Conservation (phyloP, 306 rosid genomes). For the Trifolium fragiferum region DNA sequence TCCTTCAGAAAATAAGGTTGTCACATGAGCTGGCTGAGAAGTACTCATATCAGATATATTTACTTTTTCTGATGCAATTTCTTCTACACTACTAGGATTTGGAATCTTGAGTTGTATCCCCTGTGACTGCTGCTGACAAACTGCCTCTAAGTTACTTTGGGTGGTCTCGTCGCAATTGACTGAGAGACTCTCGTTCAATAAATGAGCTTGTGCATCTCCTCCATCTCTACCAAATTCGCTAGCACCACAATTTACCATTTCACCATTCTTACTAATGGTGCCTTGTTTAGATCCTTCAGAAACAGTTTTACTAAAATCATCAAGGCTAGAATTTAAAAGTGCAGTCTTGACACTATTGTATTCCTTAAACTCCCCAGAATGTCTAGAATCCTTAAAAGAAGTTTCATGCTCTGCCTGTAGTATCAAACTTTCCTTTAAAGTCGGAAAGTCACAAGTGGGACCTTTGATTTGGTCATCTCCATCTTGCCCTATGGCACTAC, state of each 20-base stretch:
- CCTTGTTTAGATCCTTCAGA: constrained; percentile 32
- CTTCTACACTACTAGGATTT: constrained; percentile 25
- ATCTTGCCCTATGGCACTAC: constrained; percentile 36
- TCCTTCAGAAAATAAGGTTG: constrained; percentile 30
- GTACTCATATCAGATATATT: constrained; percentile 27
- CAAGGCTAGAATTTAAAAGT: constrained; percentile 34
- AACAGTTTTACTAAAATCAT: constrained; percentile 41
- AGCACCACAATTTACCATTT: constrained; percentile 44
- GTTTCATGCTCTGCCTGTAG: constrained; percentile 26
- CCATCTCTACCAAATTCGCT: constrained; percentile 39
- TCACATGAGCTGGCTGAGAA: constrained; percentile 32
- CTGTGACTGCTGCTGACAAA: constrained; percentile 43
- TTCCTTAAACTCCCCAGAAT: constrained; percentile 46
- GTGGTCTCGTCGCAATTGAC: constrained; percentile 40
- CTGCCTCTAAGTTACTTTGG: constrained; percentile 41
- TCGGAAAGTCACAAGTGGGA: constrained; percentile 35
- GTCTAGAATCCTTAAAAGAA: constrained; percentile 36
- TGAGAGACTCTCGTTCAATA: constrained; percentile 32
- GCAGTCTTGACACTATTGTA: constrained; percentile 39
- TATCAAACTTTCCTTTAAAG: constrained; percentile 44
- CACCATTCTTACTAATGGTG: constrained; percentile 29
- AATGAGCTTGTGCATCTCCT: constrained; percentile 45
- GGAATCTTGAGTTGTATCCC: constrained; percentile 40
- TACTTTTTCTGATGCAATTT: constrained; percentile 36
- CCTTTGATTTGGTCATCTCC: constrained; percentile 47